Conservation (phyloP, 2,329 filamentous ascomycete genomes). For the Lomentospora prolificans region DNA sequence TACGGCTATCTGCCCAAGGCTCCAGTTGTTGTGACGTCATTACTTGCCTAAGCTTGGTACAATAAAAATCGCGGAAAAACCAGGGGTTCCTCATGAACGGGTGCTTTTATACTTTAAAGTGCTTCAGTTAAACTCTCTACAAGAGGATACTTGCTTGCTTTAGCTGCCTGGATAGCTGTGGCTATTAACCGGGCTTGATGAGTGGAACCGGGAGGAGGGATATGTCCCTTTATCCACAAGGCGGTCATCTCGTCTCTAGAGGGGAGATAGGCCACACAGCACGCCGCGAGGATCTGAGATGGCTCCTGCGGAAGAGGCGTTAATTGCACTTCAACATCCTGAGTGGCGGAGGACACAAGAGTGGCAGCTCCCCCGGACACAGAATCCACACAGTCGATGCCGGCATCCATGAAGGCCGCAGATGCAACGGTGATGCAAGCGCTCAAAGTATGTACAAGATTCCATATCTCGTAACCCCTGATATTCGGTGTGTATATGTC, state of each 20-base stretch:
- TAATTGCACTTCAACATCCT: constrained; percentile 47
- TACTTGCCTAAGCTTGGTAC: no score
- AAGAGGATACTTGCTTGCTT: constrained; percentile 23
- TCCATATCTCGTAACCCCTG: constrained; percentile 59
- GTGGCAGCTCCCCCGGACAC: constrained; percentile 85
- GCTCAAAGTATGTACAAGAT: constrained; percentile 82
- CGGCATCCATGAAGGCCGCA: constrained; percentile 85
- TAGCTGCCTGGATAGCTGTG: constrained; percentile 30
- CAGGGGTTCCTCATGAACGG: no score
- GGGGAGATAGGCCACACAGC: constrained; percentile 83
- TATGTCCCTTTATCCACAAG: constrained; percentile 77
- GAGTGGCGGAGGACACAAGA: constrained; percentile 40
- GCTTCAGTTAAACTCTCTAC: constrained; percentile 26
- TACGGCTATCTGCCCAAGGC: no score
- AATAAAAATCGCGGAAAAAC: no score
- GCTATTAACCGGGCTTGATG: constrained; percentile 26
- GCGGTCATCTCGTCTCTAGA: constrained; percentile 85
- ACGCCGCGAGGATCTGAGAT: constrained; percentile 65
- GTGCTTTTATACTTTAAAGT: not conserved
- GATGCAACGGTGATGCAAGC: constrained; percentile 91
- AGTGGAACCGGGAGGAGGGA: constrained; percentile 29
- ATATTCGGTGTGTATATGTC: constrained; percentile 45
- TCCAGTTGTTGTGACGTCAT: no score
- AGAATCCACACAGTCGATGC: constrained; percentile 90
- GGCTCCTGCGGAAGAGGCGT: constrained; percentile 81